Conservation (phyloP, 768 basidiomycete genomes). For the Wakefieldia striispora region DNA sequence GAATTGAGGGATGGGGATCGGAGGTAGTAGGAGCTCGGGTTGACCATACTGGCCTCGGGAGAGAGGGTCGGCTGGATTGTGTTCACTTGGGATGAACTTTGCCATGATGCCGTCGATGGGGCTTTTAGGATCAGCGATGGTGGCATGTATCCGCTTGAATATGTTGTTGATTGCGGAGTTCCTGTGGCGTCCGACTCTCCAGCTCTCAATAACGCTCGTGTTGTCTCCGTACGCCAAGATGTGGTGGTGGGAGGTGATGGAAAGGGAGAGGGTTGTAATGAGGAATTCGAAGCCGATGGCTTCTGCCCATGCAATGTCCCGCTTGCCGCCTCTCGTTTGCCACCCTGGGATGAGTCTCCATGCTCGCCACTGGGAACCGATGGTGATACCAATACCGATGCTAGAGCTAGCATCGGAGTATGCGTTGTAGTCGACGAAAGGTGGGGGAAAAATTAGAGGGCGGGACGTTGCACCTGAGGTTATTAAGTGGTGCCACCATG, state of each 20-base stretch:
- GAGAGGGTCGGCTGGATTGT: constrained; percentile 15
- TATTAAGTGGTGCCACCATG: background rate
- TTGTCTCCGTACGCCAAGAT: constrained; percentile 14
- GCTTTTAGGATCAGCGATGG: no score
- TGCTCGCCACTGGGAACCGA: background rate
- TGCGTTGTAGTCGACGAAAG: background rate
- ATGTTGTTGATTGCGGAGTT: constrained; percentile 19
- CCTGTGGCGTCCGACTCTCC: background rate
- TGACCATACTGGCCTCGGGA: constrained; percentile 13
- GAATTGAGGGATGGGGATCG: background rate
- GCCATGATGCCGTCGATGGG: no score
- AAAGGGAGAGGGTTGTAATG: background rate
- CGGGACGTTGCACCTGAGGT: no score
- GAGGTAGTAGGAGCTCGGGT: constrained; percentile 3
- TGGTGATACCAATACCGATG: background rate
- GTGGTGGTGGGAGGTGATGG: background rate
- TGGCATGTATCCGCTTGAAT: constrained; percentile 10
- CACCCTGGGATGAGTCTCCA: constrained; percentile 13
- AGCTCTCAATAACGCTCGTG: constrained; percentile 17
- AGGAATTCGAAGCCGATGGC: constrained; percentile 12
- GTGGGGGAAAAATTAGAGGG: background rate
- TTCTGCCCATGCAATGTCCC: constrained; percentile 25
- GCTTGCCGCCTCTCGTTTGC: background rate
- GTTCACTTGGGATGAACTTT: no score
- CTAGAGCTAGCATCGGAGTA: constrained; percentile 14